Conservation (phyloP, 441 rosid genomes). For the Jatropha multifida region DNA sequence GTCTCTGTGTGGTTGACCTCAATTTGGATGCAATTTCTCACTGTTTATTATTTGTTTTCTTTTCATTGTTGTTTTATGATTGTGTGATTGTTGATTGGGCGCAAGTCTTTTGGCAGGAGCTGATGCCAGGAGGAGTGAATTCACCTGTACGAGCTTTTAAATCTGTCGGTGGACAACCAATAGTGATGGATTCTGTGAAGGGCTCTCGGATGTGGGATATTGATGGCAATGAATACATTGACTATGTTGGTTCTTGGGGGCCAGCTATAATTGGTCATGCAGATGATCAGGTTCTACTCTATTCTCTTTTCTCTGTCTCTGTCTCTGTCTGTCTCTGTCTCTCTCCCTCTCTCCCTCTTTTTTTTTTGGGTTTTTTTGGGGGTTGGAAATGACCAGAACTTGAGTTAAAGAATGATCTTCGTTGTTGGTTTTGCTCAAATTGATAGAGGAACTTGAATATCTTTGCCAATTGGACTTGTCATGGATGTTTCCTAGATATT, state of each 20-base stretch:
- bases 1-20: background rate
- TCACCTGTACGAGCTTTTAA: conserved; percentile 98
- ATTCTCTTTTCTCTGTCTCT: conserved; percentile 13
- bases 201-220: conserved; percentile 95
- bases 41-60: background rate
- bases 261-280: conserved; percentile 99
- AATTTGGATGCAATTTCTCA: background rate
- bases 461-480: background rate
- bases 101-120: conserved; percentile 41
- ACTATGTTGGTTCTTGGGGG: conserved; percentile 95
- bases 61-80: background rate
- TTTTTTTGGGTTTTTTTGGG: background rate
- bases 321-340: background rate
- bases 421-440: conserved; percentile 2
- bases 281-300: conserved; percentile 67
- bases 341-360: background rate
- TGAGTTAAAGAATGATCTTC: background rate
- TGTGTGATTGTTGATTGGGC: background rate
- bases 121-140: conserved; percentile 98
- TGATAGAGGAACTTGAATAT: background rate
- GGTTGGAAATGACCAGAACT: background rate
- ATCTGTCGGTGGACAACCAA: conserved; percentile 95
- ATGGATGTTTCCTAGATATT: background rate
- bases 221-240: conserved; percentile 93
- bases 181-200: conserved; percentile 82